phyloP scores from a whole-genome alignment of 2,329 filamentous ascomycete genomes.

The Verticillium klebahnii region DNA sequence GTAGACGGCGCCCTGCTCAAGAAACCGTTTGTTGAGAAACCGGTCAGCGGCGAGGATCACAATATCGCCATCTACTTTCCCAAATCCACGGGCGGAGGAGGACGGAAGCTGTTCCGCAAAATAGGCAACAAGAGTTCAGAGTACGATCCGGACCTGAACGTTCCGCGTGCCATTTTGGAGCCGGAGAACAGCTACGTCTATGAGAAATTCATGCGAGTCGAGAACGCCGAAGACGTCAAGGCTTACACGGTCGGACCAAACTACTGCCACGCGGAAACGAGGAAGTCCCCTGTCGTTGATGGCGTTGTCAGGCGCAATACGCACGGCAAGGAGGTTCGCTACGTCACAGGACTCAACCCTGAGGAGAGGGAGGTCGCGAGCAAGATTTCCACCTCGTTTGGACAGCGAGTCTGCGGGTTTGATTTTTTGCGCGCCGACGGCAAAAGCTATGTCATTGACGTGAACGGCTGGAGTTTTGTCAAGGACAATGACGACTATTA shows the following conservation, averaged over 20 bases:
- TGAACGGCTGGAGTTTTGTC: conserved; percentile 99
- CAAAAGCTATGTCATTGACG: conserved; percentile 95
- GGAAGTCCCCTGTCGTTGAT: conserved; percentile 96
- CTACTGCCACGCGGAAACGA: conserved; percentile 94
- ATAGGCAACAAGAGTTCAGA: conserved; percentile 99
- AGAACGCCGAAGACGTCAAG: conserved; percentile 97
- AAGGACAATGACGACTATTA: conserved; percentile 99
- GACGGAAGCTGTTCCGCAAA: conserved; percentile 88
- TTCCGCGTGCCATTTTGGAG: conserved; percentile 79
- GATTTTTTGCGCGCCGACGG: conserved; percentile 84
- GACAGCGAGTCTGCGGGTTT: conserved; percentile 92
- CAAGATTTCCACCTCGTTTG: conserved; percentile 87
- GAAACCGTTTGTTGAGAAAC: conserved; percentile 98
- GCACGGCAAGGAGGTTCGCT: conserved; percentile 93
- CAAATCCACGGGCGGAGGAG: conserved; percentile 79
- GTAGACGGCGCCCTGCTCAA: conserved; percentile 79
- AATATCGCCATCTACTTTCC: conserved; percentile 99
- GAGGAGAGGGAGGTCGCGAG: conserved; percentile 83
- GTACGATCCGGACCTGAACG: conserved; percentile 70
- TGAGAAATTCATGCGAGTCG: conserved; percentile 93
- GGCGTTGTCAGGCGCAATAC: conserved; percentile 94
- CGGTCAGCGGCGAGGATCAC: conserved; percentile 96
- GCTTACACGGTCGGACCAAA: conserved; percentile 92
- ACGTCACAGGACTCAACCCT: conserved; percentile 78
- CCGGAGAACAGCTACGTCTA: conserved; percentile 85